Evolutionary conservation across 345 rosid genomes (phyloP), one percentile per base, ranked within the genome.

Genomic region (Gossypium rotundifolium): DNA sequence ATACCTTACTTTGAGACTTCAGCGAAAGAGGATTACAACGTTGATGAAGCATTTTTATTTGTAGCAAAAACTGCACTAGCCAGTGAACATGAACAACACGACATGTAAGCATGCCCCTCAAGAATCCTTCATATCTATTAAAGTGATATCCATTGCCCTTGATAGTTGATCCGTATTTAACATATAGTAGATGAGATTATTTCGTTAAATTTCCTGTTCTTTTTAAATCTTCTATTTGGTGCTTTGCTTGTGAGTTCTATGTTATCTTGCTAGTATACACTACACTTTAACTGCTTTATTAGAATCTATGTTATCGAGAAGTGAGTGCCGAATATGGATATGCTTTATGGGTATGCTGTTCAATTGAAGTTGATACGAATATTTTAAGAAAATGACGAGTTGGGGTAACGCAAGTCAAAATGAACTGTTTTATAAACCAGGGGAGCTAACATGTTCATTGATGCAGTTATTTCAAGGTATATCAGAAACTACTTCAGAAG

Each of bases 1-100:
- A 82, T 90, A 61, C 89, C 94, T 1, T 90, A 88, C 79, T 83
- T 85, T 65, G 97, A 92, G 85, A 92, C 97, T 40, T 94, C 98
- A 7, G 96, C 98, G 1, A 92, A 90, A 77, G 92, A 88, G 75
- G 79, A 84, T 81, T 82, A 82, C 78, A 88, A 88, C 62, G 85
- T 94, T 7, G 92, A 90, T 70, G 92, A 89, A 77, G 97, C 98
- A 9, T 94, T 92, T 76, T 71, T 89, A 12, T 78, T 85, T 4
- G 87, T 85, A 20, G 98, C 94, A 5, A 82, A 86, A 59, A 75
- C 82, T 65, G 91, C 92, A 14, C 80, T 92, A 1, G 76, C 85
- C 23, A 83, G 71, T 74, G 96, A 87, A 63, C 90, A 79, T 65
- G 81, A 83, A 71, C 85, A 77, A 71, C 85, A 77, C 71, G 92